Evolutionary conservation across 2,329 filamentous ascomycete species (phyloP).

Genomic region (Teratosphaeria pseudoeucalypti): DNA sequence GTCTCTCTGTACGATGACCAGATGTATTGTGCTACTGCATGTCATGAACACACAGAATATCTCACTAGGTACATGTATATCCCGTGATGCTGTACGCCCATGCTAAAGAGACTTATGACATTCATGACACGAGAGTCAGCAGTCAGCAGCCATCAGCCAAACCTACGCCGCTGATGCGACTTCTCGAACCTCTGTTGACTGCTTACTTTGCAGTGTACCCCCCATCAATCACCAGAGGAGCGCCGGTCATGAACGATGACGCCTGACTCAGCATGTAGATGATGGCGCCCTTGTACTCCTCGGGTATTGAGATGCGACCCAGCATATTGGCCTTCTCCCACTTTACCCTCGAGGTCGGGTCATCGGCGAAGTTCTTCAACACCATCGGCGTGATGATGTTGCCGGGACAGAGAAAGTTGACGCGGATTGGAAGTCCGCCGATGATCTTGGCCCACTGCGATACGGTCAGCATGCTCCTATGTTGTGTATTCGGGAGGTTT

Average conservation of each 20-base stretch:
- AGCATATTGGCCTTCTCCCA: slow-evolving; percentile 26
- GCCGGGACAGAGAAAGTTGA: slow-evolving; percentile 25
- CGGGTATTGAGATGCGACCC: slow-evolving; percentile 17
- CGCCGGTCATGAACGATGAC: slow-evolving; percentile 19
- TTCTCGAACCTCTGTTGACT: not conserved
- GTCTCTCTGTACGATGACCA: too few relatives aligned
- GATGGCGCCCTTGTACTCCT: slow-evolving; percentile 21
- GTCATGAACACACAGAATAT: too few relatives aligned
- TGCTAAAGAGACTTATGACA: not conserved
- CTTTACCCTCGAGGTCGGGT: slow-evolving; percentile 17
- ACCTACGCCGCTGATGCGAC: too few relatives aligned
- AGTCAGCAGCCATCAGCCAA: not conserved
- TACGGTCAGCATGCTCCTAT: not conserved
- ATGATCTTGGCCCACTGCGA: slow-evolving; percentile 18
- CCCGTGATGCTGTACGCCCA: not conserved
- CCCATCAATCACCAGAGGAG: slow-evolving; percentile 20
- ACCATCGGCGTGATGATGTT: slow-evolving; percentile 29
- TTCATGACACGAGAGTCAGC: not conserved
- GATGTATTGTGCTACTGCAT: too few relatives aligned
- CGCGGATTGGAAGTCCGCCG: slow-evolving; percentile 21
- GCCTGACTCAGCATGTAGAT: slow-evolving; percentile 23
- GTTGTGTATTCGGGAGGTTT: not conserved
- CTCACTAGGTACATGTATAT: too few relatives aligned
- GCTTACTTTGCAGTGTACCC: slow-evolving; percentile 1
- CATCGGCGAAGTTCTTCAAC: slow-evolving; percentile 20